These are phyloP conservation scores for Ascochyta lentis DNA, from an alignment of 2,329 filamentous ascomycete species.

Conservation along the genomic window DNA sequence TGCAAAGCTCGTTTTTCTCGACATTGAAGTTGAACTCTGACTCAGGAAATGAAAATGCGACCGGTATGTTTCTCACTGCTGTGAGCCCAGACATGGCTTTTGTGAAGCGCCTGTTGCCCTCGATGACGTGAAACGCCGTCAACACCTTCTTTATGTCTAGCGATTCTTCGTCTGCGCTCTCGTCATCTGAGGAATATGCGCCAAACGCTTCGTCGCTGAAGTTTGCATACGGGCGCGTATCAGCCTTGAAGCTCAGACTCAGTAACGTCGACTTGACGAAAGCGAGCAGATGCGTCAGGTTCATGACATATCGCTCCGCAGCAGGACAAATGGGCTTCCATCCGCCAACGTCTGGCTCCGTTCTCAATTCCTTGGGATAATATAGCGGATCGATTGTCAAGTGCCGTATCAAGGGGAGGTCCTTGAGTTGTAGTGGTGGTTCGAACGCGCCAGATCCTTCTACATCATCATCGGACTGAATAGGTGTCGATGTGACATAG, in stretches of 20 bases:
- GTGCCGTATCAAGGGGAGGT: conserved; percentile 32
- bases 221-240: conserved; percentile 20
- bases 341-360: background rate
- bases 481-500: conserved; percentile 28
- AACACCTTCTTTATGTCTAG: conserved; percentile 30
- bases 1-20: conserved; percentile 19
- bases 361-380: conserved; percentile 20
- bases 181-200: background rate
- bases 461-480: conserved; percentile 1
- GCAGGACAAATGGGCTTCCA: conserved; percentile 27
- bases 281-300: conserved; percentile 23
- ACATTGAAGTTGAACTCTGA: conserved; percentile 34
- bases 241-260: conserved; percentile 22
- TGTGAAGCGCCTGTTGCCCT: conserved; percentile 25
- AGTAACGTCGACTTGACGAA: conserved; percentile 19
- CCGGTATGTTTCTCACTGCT: conserved; percentile 14
- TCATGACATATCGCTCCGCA: conserved; percentile 32
- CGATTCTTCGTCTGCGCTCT: conserved; percentile 1
- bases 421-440: conserved; percentile 32
- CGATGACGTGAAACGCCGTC: conserved; percentile 34
- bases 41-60: conserved; percentile 41
- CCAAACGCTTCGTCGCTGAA: conserved; percentile 7
- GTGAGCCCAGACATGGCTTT: conserved; percentile 23
- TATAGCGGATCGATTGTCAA: conserved; percentile 39
- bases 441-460: conserved; percentile 32